phyloP scores from a whole-genome alignment of 192 early-diverging fungal genomes.

The Podila clonocystis region DNA sequence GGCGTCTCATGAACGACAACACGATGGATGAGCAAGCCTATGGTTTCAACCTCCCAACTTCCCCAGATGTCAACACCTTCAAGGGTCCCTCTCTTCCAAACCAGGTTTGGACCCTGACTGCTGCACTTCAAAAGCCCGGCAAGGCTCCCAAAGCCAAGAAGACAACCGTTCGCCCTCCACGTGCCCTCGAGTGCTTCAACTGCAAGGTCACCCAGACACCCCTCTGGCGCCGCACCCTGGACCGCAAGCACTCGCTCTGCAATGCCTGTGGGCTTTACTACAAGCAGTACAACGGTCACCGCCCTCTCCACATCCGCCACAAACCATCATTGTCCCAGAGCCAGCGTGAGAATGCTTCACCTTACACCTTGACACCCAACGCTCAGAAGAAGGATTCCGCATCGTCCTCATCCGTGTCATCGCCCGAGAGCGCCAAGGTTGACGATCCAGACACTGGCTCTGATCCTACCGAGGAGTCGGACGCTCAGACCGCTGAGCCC shows the following conservation, averaged over 20 bases:
- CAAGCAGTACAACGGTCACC: slow-evolving; percentile 69
- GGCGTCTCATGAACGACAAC: slow-evolving; percentile 20
- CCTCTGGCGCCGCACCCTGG: slow-evolving; percentile 82
- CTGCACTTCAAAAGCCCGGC: slow-evolving; percentile 41
- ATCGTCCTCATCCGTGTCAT: slow-evolving; percentile 19
- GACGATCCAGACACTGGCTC: slow-evolving; percentile 23
- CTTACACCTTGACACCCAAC: slow-evolving; percentile 49
- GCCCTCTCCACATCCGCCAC: slow-evolving; percentile 66
- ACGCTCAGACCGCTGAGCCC: not conserved
- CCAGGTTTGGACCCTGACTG: slow-evolving; percentile 40
- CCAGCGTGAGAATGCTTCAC: slow-evolving; percentile 42
- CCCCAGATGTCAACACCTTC: slow-evolving; percentile 15
- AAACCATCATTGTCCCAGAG: slow-evolving; percentile 53
- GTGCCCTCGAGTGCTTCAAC: slow-evolving; percentile 73
- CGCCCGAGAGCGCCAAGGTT: slow-evolving; percentile 26
- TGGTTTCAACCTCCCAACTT: not conserved
- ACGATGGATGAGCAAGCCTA: slow-evolving; percentile 22
- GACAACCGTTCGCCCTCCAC: slow-evolving; percentile 53
- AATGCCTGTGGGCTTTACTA: slow-evolving; percentile 84
- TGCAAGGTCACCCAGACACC: slow-evolving; percentile 82
- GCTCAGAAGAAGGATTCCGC: slow-evolving; percentile 9
- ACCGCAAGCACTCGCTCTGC: slow-evolving; percentile 81
- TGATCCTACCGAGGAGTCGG: not conserved
- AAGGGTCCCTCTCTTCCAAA: slow-evolving; percentile 7
- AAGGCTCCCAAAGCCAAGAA: slow-evolving; percentile 54